Base-by-base conservation (phyloP, 2,329 filamentous ascomycete species). In the Cercospora zeina region DNA sequence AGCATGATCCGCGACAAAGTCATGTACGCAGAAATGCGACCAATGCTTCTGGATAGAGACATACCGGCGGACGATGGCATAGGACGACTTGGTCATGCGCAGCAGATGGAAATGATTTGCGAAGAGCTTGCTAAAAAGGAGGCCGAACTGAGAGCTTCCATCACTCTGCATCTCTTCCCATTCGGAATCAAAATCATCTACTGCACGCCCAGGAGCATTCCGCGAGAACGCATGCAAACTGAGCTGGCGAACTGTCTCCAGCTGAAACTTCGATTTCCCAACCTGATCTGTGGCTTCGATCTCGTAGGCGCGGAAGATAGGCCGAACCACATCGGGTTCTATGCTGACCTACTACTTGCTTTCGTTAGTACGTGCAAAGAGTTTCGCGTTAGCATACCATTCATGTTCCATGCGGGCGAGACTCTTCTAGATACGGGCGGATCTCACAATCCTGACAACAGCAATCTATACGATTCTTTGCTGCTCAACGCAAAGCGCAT, bases 361-460 rank as follows among this genome's bases (percentile, higher is more conserved):
- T 89, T 89, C 70, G 76, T 80, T 57, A 68, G 77, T 31, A 75
- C 79, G 0, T 90, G 87, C 74, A 70, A 75, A 5, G 61, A 67
- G 1, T 72, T 78, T 0, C 68, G 71, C 0, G 62, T 88, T 3
- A 79, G 85, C 0, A 88, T 91, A 2, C 89, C 89, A 0, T 90
- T 91, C 70, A 78, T 91, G 39, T 89, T 91, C 70, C 89, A 92
- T 75, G 90, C 89, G 66, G 89, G 89, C 24, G 89, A 92, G 76
- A 90, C 89, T 1, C 79, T 90, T 4, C 70, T 80, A 1, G 86
- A 90, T 31, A 81, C 83, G 8, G 88, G 87, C 37, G 82, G 81
- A 24, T 83, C 85, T 4, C 81, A 82, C 1, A 86, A 91, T 65
- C 77, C 78, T 0, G 63, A 67, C 10, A 79, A 80, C 16, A 85